Conservation (phyloP, 106 monocot genomes). For the Dendrobium officinale region DNA sequence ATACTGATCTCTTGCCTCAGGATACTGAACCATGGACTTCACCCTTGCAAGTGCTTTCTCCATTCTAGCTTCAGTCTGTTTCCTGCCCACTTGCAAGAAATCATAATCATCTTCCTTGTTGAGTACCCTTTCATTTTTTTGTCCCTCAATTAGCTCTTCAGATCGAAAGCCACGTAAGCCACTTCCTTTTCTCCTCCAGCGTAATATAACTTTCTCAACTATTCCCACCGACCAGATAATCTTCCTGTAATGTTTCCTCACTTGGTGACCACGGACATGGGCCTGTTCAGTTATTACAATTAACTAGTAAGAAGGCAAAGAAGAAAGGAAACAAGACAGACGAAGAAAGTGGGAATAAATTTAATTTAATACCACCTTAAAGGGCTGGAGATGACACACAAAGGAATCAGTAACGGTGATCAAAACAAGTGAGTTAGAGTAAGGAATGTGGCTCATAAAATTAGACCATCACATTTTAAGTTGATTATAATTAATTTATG, state of each 20-base stretch:
- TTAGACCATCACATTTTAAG: too few relatives aligned
- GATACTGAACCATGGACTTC: constrained; percentile 96
- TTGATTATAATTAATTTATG: too few relatives aligned
- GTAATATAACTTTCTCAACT: constrained; percentile 80
- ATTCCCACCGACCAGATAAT: constrained; percentile 77
- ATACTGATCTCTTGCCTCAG: constrained; percentile 96
- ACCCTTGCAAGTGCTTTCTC: constrained; percentile 93
- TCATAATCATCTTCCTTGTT: constrained; percentile 73
- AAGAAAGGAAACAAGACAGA: not conserved
- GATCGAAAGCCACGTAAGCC: constrained; percentile 66
- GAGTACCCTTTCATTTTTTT: constrained; percentile 17
- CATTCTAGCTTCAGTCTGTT: constrained; percentile 72
- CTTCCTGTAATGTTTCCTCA: constrained; percentile 70
- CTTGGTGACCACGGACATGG: constrained; percentile 92
- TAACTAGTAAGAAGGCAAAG: too few relatives aligned
- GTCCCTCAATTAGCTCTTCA: constrained; percentile 41
- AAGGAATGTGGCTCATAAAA: too few relatives aligned
- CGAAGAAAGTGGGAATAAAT: not conserved
- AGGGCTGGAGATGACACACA: not conserved
- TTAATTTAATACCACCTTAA: not conserved
- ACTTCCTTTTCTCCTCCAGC: constrained; percentile 85
- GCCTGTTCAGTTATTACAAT: constrained; percentile 35
- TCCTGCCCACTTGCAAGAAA: constrained; percentile 75
- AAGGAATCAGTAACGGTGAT: too few relatives aligned
- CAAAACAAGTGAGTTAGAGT: too few relatives aligned